These are phyloP conservation scores for Thelonectria olida DNA, from an alignment of 2,329 filamentous ascomycete species.

Conservation along the genomic window DNA sequence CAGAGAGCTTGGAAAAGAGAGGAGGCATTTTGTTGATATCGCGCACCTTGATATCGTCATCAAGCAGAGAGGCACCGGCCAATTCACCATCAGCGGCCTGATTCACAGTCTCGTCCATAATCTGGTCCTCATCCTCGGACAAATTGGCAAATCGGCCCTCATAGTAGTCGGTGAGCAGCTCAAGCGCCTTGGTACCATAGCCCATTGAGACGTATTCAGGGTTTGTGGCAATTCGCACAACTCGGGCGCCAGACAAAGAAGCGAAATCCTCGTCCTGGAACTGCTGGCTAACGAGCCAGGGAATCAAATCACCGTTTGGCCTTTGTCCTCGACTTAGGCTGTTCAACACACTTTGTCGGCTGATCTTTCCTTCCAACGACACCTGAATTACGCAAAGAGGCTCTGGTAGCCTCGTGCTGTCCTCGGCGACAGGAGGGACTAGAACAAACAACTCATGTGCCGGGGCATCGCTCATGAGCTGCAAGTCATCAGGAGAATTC, in stretches of 20 bases:
- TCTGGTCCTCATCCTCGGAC: slow-evolving; percentile 71
- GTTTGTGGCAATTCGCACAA: slow-evolving; percentile 96
- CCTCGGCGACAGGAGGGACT: slow-evolving; percentile 83
- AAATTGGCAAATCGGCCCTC: slow-evolving; percentile 90
- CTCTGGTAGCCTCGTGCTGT: slow-evolving; percentile 83
- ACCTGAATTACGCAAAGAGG: slow-evolving; percentile 96
- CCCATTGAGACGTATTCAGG: slow-evolving; percentile 94
- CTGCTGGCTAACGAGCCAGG: slow-evolving; percentile 97
- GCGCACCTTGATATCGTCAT: slow-evolving; percentile 89
- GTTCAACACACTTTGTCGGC: slow-evolving; percentile 89
- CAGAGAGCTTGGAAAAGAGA: slow-evolving; percentile 86
- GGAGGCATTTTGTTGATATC: slow-evolving; percentile 94
- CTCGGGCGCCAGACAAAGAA: slow-evolving; percentile 86
- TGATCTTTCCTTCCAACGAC: slow-evolving; percentile 93
- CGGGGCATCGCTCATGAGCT: slow-evolving; percentile 97
- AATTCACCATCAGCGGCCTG: slow-evolving; percentile 86
- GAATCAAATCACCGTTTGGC: slow-evolving; percentile 91
- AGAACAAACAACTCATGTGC: slow-evolving; percentile 97
- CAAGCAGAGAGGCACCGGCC: slow-evolving; percentile 76
- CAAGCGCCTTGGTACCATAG: slow-evolving; percentile 88
- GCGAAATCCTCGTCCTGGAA: slow-evolving; percentile 99
- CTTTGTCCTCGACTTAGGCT: slow-evolving; percentile 88
- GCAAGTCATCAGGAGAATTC: slow-evolving; percentile 97
- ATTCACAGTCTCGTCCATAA: slow-evolving; percentile 71
- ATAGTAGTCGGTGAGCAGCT: slow-evolving; percentile 91